These are phyloP conservation scores for Acanthamoeba sp. DNA, from an alignment of 208 protist genomes.

Conservation along the genomic window DNA sequence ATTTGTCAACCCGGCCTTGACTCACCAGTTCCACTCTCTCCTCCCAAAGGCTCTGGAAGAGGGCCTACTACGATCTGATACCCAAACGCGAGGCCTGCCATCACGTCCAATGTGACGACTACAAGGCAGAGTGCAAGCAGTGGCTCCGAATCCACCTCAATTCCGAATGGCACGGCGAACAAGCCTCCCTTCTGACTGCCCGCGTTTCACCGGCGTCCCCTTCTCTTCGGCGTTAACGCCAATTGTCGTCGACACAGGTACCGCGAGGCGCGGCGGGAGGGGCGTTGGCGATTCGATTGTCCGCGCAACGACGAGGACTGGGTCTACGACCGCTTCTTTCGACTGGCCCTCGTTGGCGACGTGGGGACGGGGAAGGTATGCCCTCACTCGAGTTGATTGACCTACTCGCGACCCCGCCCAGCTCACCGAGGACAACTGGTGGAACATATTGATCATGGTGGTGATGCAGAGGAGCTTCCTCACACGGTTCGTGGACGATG, in stretches of 20 bases:
- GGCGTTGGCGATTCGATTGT: background rate
- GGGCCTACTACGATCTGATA: background rate
- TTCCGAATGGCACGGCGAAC: background rate
- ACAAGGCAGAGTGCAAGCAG: background rate
- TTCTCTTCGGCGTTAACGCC: too few relatives aligned
- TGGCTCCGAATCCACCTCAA: background rate
- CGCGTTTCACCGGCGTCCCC: too few relatives aligned
- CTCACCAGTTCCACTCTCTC: too few relatives aligned
- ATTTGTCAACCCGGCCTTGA: too few relatives aligned
- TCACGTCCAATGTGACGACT: background rate
- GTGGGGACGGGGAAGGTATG: background rate
- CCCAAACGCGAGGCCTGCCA: background rate
- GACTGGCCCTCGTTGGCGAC: background rate
- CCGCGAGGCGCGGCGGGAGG: background rate
- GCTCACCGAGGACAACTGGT: too few relatives aligned
- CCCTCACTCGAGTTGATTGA: too few relatives aligned
- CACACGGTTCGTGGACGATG: background rate
- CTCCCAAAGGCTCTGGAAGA: background rate
- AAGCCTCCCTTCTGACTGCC: too few relatives aligned
- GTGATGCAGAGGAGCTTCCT: background rate
- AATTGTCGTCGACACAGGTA: background rate
- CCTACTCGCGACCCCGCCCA: too few relatives aligned
- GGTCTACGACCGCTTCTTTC: constrained; percentile 3
- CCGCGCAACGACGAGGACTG: background rate
- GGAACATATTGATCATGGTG: background rate